Evolutionary conservation across 1,284 basidiomycete species (phyloP), one percentile per base, ranked within the genome.

Genomic region (Pseudomicrostroma phylloplanum): DNA sequence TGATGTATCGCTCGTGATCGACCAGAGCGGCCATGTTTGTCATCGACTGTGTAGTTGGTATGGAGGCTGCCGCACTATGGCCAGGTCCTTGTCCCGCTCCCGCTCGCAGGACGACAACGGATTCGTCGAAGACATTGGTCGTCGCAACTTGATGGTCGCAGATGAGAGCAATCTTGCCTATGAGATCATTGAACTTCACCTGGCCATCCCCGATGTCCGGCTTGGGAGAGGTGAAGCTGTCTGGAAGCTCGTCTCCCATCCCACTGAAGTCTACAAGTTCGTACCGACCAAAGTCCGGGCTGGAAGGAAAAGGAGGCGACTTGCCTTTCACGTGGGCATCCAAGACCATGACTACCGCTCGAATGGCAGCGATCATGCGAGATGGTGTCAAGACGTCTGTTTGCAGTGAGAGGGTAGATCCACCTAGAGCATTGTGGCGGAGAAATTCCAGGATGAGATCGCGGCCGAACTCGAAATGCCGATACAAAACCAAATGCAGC

Each of bases 71-170:
- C 40, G 1, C 65, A 63, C 13, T 63, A 62, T 12, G 63, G 39
- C 12, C 64, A 63, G 13, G 39, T 55, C 26, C n/a, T 61, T 64
- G 54, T 66, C 63, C n/a, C 15, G 39, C 36, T 12, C 26, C 51
- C n/a, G 57, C 61, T 13, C 25, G 19, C 36, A 40, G 13, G 12
- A 60, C 40, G 1, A 48, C 19, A n/a, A 88, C 90, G 61, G 89
- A 85, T 17, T 93, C 91, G 67, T 92, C 91, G 56, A 92, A 88
- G 42, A 94, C 82, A 15, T 88, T 87, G 84, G 93, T 88, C 51
- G 83, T 82, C 1, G 89, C 89, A 17, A 91, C 85, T 4, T 84
- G 80, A 61, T 87, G 86, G 71, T 86, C 85, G 74, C 87, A 91
- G 6, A 85, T 76, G 9, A 82, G 80, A 0, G 88, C 85, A 42